These are phyloP conservation scores for Gossypium sturtianum DNA, from an alignment of 345 rosid species.

Conservation along the genomic window DNA sequence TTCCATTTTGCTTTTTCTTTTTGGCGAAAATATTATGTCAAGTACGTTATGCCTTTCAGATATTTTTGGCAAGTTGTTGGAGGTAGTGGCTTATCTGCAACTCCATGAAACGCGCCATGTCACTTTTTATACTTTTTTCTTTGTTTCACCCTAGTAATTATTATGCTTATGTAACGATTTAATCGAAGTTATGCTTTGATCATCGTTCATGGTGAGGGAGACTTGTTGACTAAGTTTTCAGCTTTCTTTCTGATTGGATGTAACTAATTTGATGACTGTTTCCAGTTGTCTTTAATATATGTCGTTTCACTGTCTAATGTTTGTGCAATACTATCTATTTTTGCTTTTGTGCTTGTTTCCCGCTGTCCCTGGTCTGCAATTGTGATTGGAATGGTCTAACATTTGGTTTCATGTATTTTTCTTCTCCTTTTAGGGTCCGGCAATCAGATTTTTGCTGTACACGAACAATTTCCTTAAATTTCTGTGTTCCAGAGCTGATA, in stretches of 20 bases:
- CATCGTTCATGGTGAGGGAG: neutral
- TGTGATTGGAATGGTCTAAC: neutral
- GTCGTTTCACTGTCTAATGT: neutral
- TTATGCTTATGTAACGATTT: neutral
- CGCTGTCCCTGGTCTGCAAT: neutral
- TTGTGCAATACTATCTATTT: neutral
- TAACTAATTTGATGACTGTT: neutral
- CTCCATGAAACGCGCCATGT: neutral
- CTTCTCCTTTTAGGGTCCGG: constrained; percentile 4
- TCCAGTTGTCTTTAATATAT: neutral
- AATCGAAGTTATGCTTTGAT: neutral
- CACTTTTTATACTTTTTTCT: too few relatives aligned
- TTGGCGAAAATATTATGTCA: neutral
- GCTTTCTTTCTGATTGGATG: too few relatives aligned
- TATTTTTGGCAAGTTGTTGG: neutral
- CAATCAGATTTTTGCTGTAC: neutral
- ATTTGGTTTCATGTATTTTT: neutral
- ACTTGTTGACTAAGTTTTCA: neutral
- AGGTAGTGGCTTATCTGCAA: neutral
- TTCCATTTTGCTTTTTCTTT: neutral
- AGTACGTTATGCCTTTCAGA: neutral
- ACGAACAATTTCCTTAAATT: constrained; percentile 14
- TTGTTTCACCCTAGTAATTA: neutral
- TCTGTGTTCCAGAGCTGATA: constrained; percentile 8
- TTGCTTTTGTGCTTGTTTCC: neutral